These are phyloP conservation scores for Thalassiosira exigua DNA, from an alignment of 352 stramenopile genomes.

Conservation along the genomic window DNA sequence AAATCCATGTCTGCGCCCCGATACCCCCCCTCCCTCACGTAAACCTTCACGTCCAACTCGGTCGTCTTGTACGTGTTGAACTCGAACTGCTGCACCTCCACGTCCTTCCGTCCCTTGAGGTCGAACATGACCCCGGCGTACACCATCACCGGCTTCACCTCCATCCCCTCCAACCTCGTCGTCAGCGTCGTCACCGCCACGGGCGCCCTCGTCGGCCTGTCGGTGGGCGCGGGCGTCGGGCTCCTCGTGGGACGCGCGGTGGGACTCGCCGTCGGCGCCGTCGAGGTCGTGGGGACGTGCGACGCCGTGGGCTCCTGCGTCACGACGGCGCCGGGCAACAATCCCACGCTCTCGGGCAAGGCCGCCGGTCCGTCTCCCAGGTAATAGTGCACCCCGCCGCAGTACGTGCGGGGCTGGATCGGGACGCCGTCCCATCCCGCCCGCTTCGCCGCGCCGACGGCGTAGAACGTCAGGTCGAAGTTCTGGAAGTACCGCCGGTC, in stretches of 20 bases:
- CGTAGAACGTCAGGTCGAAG: background rate
- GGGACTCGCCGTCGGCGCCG: background rate
- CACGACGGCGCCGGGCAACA: background rate
- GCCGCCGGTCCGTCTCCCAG: background rate
- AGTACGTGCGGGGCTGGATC: constrained; percentile 5
- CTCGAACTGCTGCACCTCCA: constrained; percentile 14
- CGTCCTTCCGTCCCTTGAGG: constrained; percentile 6
- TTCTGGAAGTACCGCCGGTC: constrained; percentile 2
- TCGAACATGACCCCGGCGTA: constrained; percentile 37
- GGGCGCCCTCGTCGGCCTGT: too few relatives aligned
- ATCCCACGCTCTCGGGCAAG: background rate
- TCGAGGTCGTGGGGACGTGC: too few relatives aligned
- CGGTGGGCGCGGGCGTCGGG: background rate
- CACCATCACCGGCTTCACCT: background rate
- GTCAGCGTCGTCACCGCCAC: background rate
- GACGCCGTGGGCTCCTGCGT: background rate
- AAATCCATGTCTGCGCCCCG: constrained; percentile 7
- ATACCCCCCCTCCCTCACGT: constrained; percentile 2
- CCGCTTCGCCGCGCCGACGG: constrained; percentile 13
- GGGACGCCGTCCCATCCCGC: constrained; percentile 13
- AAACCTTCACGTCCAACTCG: constrained; percentile 10
- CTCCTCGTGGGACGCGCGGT: background rate
- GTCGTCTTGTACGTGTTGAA: constrained; percentile 22
- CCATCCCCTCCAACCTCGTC: background rate
- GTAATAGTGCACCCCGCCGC: constrained; percentile 32